Conservation (phyloP, 352 stramenopile genomes). For the Phytophthora syringae region DNA sequence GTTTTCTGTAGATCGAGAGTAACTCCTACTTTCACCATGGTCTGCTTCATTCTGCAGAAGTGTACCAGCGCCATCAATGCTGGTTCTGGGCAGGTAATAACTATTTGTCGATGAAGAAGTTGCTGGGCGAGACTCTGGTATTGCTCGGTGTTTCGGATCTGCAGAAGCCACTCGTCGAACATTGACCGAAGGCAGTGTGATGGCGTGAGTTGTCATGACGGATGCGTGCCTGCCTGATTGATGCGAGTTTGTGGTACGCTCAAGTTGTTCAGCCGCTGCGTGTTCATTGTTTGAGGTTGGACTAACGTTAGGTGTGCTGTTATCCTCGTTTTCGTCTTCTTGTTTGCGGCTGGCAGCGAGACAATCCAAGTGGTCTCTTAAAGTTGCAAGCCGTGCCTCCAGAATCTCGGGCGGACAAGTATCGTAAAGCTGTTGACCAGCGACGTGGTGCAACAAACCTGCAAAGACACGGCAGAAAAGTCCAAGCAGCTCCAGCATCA, state of each 20-base stretch:
- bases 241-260: slow-evolving; percentile 7
- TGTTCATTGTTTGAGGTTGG: background rate
- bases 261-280: background rate
- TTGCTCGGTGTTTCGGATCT: slow-evolving; percentile 18
- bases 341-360: slow-evolving; percentile 21
- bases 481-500: slow-evolving; percentile 62
- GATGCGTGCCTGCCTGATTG: slow-evolving; percentile 26
- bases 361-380: slow-evolving; percentile 45
- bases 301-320: background rate
- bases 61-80: background rate
- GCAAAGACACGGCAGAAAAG: slow-evolving; percentile 66
- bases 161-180: slow-evolving; percentile 26
- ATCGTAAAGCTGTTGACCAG: slow-evolving; percentile 57
- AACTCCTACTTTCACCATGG: background rate
- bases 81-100: background rate
- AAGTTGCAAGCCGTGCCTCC: slow-evolving; percentile 50
- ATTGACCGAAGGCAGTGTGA: background rate
- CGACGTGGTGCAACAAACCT: slow-evolving; percentile 60
- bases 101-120: slow-evolving; percentile 7
- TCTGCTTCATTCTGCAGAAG: background rate
- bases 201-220: background rate
- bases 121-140: background rate
- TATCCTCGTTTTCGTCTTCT: slow-evolving; percentile 11
- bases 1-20: background rate
- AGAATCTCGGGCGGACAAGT: slow-evolving; percentile 57